These are phyloP conservation scores for Colletotrichum sp. DNA, from an alignment of 2,329 filamentous ascomycete species.

Conservation along the genomic window DNA sequence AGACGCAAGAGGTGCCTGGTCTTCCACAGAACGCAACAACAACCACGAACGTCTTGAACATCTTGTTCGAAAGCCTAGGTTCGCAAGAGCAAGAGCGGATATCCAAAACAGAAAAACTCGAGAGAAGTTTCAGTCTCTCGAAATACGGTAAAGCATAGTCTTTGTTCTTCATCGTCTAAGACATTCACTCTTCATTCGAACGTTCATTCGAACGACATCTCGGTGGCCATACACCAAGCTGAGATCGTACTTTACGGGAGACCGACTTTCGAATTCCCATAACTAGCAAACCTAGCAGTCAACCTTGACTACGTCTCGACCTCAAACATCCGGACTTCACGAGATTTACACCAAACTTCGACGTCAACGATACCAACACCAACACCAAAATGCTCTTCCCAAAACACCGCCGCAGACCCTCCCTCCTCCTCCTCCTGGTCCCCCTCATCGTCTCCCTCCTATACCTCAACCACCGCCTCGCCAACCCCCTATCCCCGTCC, in stretches of 20 bases:
- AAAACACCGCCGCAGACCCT: background rate
- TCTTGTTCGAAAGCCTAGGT: background rate
- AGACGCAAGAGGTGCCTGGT: background rate
- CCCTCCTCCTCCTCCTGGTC: background rate
- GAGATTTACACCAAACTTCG: background rate
- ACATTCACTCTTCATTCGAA: too few species aligned
- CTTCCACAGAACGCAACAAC: background rate
- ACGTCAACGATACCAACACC: background rate
- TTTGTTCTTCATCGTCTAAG: too few species aligned
- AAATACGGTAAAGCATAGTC: too few species aligned
- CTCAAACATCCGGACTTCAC: background rate
- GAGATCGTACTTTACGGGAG: background rate
- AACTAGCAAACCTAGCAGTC: background rate
- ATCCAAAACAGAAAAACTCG: too few species aligned
- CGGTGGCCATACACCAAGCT: too few species aligned
- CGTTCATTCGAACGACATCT: too few species aligned
- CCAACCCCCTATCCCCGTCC: background rate
- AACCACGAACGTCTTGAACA: background rate
- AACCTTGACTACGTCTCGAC: background rate
- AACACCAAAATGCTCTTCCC: background rate
- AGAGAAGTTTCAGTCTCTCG: too few species aligned
- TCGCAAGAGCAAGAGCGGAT: too few species aligned
- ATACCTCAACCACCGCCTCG: background rate
- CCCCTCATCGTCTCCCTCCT: background rate
- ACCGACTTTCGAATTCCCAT: background rate